Base-by-base conservation (phyloP, 768 basidiomycete genomes). In the Hortiboletus campestris region DNA sequence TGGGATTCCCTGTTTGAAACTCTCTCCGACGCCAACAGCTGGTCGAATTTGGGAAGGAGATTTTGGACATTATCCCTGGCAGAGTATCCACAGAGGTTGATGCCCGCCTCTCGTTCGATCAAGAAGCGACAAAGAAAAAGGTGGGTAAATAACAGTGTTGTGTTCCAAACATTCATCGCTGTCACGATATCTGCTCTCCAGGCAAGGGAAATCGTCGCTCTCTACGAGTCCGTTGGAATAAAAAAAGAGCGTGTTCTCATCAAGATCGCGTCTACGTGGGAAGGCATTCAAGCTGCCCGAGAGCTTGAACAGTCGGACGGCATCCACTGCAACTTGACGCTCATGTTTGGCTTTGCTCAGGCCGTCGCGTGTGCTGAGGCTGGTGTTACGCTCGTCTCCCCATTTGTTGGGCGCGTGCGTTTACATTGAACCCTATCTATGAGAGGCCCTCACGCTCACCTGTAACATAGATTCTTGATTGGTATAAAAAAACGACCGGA, bases 241-340 rank as follows among this genome's bases (percentile, higher is more conserved):
- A 77, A 82, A 66, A 91, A 88, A 76, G 91, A 96, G 50, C 91
- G 95, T 56, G 79, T 98, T 53, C 79, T 98, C 62, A 96, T 98
- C 84, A 98, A 98, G 79, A 96, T 98, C 69, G 96, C 94, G 11
- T 95, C 94, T 19, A 96, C 94, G 22, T 98, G 91, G 91, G 95
- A 98, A 75, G 96, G 96, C 74, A 98, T 98, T 76, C 94, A 98
- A 74, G 95, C 95, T 54, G 95, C 95, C 28, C 84, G 91, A 58
- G 88, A 94, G 71, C 87, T 98, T 60, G 95, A 98, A 79, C 74
- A 80, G 55, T 86, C 92, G 58, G 85, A 96, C 41, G 81, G 80
- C 50, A 97, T 98, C 72, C 95, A 97, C 83, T 97, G 94, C 83
- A 97, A 98, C 78, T 82, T 98, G 63, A 98, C 96, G 43, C 86